Conservation (phyloP, 169 alveolate genomes). For the Plasmodium yoelii region DNA sequence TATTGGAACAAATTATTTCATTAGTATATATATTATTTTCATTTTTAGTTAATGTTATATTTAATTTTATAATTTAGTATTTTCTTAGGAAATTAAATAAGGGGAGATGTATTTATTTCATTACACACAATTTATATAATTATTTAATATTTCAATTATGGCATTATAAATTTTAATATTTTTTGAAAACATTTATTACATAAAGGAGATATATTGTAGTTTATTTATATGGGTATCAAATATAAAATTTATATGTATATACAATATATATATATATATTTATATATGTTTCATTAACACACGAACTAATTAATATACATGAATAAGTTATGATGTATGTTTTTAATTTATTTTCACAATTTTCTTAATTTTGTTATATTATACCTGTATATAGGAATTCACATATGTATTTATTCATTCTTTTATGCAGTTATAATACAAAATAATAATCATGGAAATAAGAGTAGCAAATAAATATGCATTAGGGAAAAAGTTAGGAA, state of each 20-base stretch:
- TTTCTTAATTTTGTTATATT: too few relatives aligned
- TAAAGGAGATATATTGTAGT: not conserved
- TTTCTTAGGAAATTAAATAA: not conserved
- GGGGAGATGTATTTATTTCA: not conserved
- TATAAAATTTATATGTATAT: not conserved
- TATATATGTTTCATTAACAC: not conserved
- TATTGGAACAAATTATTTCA: too few relatives aligned
- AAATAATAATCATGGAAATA: conserved; percentile 90
- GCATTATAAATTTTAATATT: too few relatives aligned
- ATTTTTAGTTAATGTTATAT: conserved; percentile 3
- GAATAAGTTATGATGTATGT: not conserved
- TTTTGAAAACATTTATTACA: not conserved
- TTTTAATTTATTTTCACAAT: too few relatives aligned
- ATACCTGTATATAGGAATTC: too few relatives aligned
- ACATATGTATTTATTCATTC: conserved; percentile 5
- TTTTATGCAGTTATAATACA: conserved; percentile 43
- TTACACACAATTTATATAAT: not conserved
- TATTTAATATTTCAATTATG: too few relatives aligned
- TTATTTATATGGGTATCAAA: not conserved
- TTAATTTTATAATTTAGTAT: conserved; percentile 4
- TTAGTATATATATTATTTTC: not conserved
- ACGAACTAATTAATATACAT: not conserved
- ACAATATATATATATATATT: not conserved
- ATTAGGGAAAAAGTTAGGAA: conserved; percentile 97
- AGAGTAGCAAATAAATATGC: conserved; percentile 97